Base-by-base conservation (phyloP, 345 rosid species). In the Odontarrhena argentea region DNA sequence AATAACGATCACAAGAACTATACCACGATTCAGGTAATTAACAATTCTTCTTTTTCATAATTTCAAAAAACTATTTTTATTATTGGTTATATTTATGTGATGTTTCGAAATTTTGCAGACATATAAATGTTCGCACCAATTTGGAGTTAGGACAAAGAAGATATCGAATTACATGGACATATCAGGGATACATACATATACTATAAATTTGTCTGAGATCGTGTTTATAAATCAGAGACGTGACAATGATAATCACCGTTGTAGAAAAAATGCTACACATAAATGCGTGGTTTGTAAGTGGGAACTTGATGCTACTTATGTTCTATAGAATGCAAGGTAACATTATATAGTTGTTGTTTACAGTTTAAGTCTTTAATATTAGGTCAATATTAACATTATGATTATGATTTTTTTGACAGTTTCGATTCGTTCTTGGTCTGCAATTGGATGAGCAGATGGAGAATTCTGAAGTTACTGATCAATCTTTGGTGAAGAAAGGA, bases 311-410 rank as follows among this genome's bases (percentile, higher is more conserved):
- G 34, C 53, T 53, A 15, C 63, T 44, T 57, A 61, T 30, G 77
- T 67, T 74, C 77, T 30, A 7, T 67, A 10, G 69, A 74, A 61
- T 74, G 73, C 68, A 74, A 74, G 69, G 77, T 74, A 71, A 13
- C 22, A 3, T 28, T 36, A 38, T 57, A 22, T 38, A 0, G 5
- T 13, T 13, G 5, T 5, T 12, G 25, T 10, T 46, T 13, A 6
- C 1, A 14, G 4, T 28, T 48, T 54, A 44, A 5, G 0, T n/a
- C 25, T 41, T 18, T 36, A 9, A 3, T n/a, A 8, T 36, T 65
- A 1, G 24, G 15, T 24, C 22, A 8, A n/a, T 1, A 22, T 14
- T 50, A 56, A 44, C 26, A 51, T 0, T 59, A 11, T 28, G 10
- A 10, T 58, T 35, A 37, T 73, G 7, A 42, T 34, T 36, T 2